Evolutionary conservation across 1,284 basidiomycete species (phyloP).

Genomic region (Athelia psychrophila): DNA sequence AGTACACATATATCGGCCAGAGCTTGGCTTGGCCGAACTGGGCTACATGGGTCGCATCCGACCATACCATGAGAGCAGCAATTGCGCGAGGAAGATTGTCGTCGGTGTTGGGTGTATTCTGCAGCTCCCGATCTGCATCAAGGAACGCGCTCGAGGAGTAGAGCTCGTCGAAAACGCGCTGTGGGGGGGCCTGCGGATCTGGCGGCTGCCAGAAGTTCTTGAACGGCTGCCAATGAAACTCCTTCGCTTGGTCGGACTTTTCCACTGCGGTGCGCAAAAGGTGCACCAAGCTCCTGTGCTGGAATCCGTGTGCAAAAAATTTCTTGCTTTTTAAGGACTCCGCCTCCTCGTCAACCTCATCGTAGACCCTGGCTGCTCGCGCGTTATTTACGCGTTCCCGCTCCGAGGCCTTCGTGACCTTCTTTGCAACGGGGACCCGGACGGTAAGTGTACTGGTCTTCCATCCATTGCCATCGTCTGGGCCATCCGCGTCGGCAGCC

Average conservation of each 20-base stretch:
- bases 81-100: constrained; percentile 18
- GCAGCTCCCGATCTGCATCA: constrained; percentile 17
- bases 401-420: constrained; percentile 9
- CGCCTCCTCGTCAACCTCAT: neutral
- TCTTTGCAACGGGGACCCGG: constrained; percentile 15
- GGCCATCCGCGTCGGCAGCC: neutral
- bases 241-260: constrained; percentile 1
- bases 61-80: constrained; percentile 22
- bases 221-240: constrained; percentile 16
- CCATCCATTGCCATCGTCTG: neutral
- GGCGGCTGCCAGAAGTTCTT: constrained; percentile 13
- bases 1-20: constrained; percentile 27
- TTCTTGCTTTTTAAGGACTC: neutral
- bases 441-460: constrained; percentile 12
- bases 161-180: constrained; percentile 17
- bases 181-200: neutral
- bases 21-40: constrained; percentile 23
- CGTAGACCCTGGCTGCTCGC: constrained; percentile 1
- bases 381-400: neutral
- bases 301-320: constrained; percentile 2
- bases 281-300: constrained; percentile 9
- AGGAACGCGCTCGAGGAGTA: constrained; percentile 17
- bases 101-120: constrained; percentile 14
- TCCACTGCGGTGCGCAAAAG: constrained; percentile 8
- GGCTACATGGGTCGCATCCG: constrained; percentile 26